Base-by-base conservation (phyloP, 148 eudicot genomes). In the Camellia lanceoleosa region DNA sequence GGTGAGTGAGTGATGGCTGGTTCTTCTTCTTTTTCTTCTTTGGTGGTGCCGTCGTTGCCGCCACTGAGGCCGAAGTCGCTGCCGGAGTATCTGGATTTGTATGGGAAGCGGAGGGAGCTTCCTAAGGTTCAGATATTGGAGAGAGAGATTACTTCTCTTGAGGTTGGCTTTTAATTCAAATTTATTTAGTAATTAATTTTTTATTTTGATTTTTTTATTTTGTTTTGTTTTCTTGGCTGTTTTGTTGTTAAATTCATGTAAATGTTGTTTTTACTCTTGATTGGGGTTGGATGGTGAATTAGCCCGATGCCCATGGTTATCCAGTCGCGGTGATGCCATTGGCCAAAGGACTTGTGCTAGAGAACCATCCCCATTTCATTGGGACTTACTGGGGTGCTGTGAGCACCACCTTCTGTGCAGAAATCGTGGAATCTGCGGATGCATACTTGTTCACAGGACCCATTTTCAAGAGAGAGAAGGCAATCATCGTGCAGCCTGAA, bases 61-160 rank as follows among this genome's bases (percentile, higher is more conserved):
- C 87, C 91, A 19, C 97, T 93, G 38, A 78, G 82, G 42, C 98
- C 98, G 0, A 94, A 91, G 89, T 94, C 97, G 23, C 98, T 97
- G 58, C 93, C 93, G 56, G 80, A 78, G 80, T 86, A 85, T 47
- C 88, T 92, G 4, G 94, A 90, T 78, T 87, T 94, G 89, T 92
- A 94, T 80, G 97, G 97, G 15, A 88, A 84, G 74, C 78, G 94
- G 16, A 78, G 90, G 77, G 93, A 88, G 66, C 68, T 84, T 44
- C 89, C 90, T 8, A 87, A 81, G 75, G 88, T 94, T 79, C 88
- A 87, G 82, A 81, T 91, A 85, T 80, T 92, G 67, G 98, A 94
- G 80, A 92, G 96, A 80, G 98, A 94, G 61, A 94, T 79, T 84
- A 82, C 88, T 46, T 88, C 74, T 81, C 93, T 93, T 77, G 83